Evolutionary conservation across 805 yeast species (phyloP), one percentile per base, ranked within the genome.

Genomic region (Kodamaea leandrae): DNA sequence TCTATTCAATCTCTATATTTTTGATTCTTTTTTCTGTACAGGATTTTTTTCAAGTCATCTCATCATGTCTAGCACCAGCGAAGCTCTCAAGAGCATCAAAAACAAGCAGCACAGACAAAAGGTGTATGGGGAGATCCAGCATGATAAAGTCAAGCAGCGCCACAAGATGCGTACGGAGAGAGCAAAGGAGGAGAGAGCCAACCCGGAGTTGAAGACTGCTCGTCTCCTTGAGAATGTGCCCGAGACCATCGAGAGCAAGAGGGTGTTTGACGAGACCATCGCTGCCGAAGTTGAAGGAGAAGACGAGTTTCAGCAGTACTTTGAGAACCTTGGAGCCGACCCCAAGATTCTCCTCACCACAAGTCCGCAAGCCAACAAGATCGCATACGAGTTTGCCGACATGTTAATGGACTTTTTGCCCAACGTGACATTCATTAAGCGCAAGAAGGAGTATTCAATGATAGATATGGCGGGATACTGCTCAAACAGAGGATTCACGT

Each of bases 261-360:
- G 97, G 57, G 91, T 82, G 1, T 89, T 63, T 51, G 97, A 89
- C 59, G 96, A 90, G 61, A 86, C 96, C 1, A 82, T 87, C 14
- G 71, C 66, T 23, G 70, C 66, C 37, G 83, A 77, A 45, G 60
- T 76, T 15, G 82, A 76, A 57, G 80, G 81, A 21, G 81, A 81
- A 45, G 85, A 79, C 51, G 83, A 78, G 53, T 86, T 86, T 58
- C 75, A 71, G 26, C 59, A 64, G 21, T 81, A 81, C 55, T 84
- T 83, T 55, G 66, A 67, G 16, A 72, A 73, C 32, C 39, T 42
- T 17, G 44, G 47, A 20, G 60, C 71, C 46, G 80, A 82, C 38
- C 98, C 99, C 34, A 93, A 93, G 61, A 85, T 93, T 34, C 71
- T 93, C 42, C 68, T 93, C 41, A 93, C 99, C 6, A 93, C 99